A percentile compares a stretch with the other conserved stretches of the same genome.
Conservation (phyloP, 129 eudicot species). For the Flaveria sonorensis region DNA sequence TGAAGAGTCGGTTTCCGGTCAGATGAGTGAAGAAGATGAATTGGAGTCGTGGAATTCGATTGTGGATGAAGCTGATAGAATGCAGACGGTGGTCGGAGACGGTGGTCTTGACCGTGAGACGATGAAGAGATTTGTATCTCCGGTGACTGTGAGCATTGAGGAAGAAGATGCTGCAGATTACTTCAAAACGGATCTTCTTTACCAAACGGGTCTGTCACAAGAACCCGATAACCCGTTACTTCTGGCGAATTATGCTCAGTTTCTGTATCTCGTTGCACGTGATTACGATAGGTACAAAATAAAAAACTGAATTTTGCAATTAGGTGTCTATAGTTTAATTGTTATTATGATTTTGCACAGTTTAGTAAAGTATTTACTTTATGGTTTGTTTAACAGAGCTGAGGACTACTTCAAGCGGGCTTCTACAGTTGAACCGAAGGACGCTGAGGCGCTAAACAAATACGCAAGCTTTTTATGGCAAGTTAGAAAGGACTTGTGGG, state of each 20-base stretch:
- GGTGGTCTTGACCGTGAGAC: conserved; percentile 63
- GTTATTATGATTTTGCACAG: conserved; percentile 2
- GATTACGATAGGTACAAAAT: conserved; percentile 73
- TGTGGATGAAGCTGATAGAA: conserved; percentile 63
- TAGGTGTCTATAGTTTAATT: not conserved
- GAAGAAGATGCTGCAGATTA: conserved; percentile 59
- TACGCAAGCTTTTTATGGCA: conserved; percentile 87
- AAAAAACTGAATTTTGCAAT: too few relatives aligned
- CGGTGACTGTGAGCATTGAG: conserved; percentile 60
- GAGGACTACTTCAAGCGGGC: conserved; percentile 92
- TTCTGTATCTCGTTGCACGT: conserved; percentile 66
- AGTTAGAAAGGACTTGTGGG: conserved; percentile 79
- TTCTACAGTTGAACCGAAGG: conserved; percentile 68
- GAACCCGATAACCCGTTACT: conserved; percentile 74
- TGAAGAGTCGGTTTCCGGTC: conserved; percentile 58
- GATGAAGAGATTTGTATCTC: conserved; percentile 61
- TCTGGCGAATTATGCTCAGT: conserved; percentile 88
- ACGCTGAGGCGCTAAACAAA: conserved; percentile 80
- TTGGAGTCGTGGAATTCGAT: conserved; percentile 51
- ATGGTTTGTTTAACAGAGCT: conserved; percentile 52
- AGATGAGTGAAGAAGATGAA: conserved; percentile 48
- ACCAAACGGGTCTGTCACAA: conserved; percentile 56
- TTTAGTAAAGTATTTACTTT: not conserved
- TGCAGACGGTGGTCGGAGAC: conserved; percentile 49
- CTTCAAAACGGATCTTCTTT: conserved; percentile 58